A percentile compares a stretch with the other conserved stretches of the same genome.
These are phyloP conservation scores for Omphalotus guepiniiformis DNA, from an alignment of 768 basidiomycete genomes.

Conservation along the genomic window DNA sequence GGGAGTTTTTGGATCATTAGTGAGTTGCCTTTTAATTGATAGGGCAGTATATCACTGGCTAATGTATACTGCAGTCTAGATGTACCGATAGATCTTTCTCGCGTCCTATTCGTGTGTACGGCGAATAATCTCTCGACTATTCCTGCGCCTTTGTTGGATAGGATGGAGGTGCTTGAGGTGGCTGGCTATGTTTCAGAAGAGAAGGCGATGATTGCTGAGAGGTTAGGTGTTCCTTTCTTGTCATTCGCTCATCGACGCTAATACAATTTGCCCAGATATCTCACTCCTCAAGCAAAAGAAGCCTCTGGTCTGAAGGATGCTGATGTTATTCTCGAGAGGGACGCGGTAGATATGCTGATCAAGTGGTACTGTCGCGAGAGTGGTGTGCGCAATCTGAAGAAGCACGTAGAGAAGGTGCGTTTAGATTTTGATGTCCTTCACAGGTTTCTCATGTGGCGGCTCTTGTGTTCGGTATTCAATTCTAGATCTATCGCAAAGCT, in stretches of 20 bases:
- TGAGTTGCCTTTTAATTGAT: constrained; percentile 34
- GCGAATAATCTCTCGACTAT: constrained; percentile 93
- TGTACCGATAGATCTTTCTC: constrained; percentile 92
- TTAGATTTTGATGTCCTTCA: neutral
- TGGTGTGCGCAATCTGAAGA: constrained; percentile 95
- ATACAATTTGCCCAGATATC: constrained; percentile 38
- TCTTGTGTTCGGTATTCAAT: neutral
- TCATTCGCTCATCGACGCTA: neutral
- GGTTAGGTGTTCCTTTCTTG: constrained; percentile 15
- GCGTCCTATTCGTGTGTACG: constrained; percentile 97
- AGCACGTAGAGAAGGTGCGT: constrained; percentile 93
- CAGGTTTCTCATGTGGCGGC: neutral
- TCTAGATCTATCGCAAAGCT: constrained; percentile 95
- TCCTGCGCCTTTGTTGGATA: constrained; percentile 87
- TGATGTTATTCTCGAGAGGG: constrained; percentile 73
- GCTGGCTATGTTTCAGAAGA: constrained; percentile 94
- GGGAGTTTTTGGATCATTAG: constrained; percentile 94
- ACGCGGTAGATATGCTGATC: constrained; percentile 83
- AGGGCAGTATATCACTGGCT: neutral
- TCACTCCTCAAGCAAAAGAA: constrained; percentile 91
- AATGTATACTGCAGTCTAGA: constrained; percentile 67
- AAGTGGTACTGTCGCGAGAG: constrained; percentile 98
- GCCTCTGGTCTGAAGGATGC: constrained; percentile 82
- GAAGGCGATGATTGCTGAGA: constrained; percentile 82
- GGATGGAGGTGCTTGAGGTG: constrained; percentile 96